Base-by-base conservation (phyloP, 2,329 filamentous ascomycete species). In the Coleophoma cylindrospora region DNA sequence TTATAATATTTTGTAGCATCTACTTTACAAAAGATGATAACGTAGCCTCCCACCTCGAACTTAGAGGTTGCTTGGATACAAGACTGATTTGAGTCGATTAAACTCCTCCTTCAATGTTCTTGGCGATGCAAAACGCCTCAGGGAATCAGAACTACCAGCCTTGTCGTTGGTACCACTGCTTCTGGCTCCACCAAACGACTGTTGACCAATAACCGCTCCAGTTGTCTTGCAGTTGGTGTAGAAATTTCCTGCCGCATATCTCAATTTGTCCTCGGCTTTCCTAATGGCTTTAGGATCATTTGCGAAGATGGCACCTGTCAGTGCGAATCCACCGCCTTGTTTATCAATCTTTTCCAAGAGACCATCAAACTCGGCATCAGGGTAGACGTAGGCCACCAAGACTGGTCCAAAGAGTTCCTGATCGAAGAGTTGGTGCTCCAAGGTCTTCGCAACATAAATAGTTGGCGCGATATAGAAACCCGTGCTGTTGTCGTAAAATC, bases 391-490 rank as follows among this genome's bases (percentile, higher is more conserved):
- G 11, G 86, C 71, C 33, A 82, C 80, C 38, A 94, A 74, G 51
- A 95, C 71, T 33, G 89, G 89, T 2, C 89, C 89, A 68, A 95
- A 95, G 54, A 95, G 82, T 69, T 95, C 90, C 34, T 81, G 86
- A 47, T 76, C 82, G 45, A 95, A 75, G 58, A 92, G 83, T 54
- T 80, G 79, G 73, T 95, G 89, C 53, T 79, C 71, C 0, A 88
- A 83, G 72, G 88, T 86, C 47, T 75, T 82, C 45, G 89, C 87
- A 54, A 76, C 71, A 75, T 92, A 95, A 64, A 95, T 79, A 54
- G 90, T 95, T 7, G 90, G 90, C 68, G 89, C 79, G 64, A 95
- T 81, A 72, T 82, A 95, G 76, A 86, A 95, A 55, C 90, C 90
- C 70, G 84, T 84, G 58, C 79, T 84, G 49, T 80, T 80, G 68